A percentile compares a stretch with the other conserved stretches of the same genome.
phyloP scores from a whole-genome alignment of 495 filamentous ascomycete genomes.

The Penicillium longicatenatum region DNA sequence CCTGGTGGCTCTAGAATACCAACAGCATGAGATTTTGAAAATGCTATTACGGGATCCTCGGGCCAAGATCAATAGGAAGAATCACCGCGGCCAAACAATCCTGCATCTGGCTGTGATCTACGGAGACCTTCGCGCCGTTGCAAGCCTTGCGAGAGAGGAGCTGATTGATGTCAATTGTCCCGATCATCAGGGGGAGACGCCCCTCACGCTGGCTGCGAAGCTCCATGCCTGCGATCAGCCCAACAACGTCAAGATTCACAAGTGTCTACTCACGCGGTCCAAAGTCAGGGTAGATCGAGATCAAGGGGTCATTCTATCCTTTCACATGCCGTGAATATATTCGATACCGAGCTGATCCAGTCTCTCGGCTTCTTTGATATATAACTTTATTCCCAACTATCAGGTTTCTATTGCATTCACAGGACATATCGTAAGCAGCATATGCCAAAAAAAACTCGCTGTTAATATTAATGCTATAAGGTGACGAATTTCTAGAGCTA shows the following conservation, averaged over 20 bases:
- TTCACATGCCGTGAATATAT: neutral
- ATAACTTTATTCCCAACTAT: neutral
- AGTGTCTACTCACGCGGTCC: neutral
- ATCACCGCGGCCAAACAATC: neutral
- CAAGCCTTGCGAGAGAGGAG: neutral
- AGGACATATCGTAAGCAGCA: neutral
- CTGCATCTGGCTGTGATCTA: slow-evolving; percentile 9
- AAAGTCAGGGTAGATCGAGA: neutral
- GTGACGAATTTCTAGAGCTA: neutral
- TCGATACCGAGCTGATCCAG: neutral
- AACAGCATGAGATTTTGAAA: neutral
- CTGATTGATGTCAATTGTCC: neutral
- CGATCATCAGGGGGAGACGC: slow-evolving; percentile 1
- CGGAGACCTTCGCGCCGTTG: neutral
- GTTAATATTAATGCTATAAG: neutral
- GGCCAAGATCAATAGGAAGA: neutral
- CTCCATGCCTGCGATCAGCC: neutral
- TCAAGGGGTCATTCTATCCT: neutral
- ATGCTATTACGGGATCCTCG: neutral
- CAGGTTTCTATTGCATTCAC: neutral
- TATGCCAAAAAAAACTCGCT: neutral
- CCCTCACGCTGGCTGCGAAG: neutral
- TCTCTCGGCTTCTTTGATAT: neutral
- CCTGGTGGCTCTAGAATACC: neutral
- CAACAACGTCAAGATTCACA: neutral